Evolutionary conservation across 257 asterid species (phyloP), one percentile per base, ranked within the genome.

Genomic region (Ligustrum vulgare): DNA sequence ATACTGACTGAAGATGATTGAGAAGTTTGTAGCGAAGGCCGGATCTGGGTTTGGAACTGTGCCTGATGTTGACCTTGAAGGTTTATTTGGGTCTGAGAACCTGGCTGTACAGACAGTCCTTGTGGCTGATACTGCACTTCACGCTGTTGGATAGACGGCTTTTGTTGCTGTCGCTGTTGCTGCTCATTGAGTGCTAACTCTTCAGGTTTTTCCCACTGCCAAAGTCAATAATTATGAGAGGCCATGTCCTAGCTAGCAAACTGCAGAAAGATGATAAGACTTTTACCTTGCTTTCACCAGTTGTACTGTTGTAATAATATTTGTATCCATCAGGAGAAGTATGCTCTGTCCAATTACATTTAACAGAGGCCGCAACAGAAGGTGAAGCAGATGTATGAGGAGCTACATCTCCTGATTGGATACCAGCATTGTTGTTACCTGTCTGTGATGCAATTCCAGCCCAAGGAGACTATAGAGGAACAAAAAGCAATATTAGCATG

Each of bases 121-220:
- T 78, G 88, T 35, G 86, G 83, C 39, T 84, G 86, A 77, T 90
- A 73, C 76, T 80, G 96, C 75, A 78, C 73, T 70, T 81, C 91
- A 76, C 81, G 79, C 70, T 83, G 89, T 75, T 82, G 92, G 73
- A 75, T 79, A 2, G 92, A 43, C 16, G 87, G 84, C 79, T 81
- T 89, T 75, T 85, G 90, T 41, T 67, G 82, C 39, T 76, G 90
- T 41, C 62, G 82, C 39, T 76, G 81, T 20, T 79, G 86, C 45
- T 82, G 89, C 81, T 94, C 96, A 76, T 77, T 78, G 25, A 75
- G 47, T n/a, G 74, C 67, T 79, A 94, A 77, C 81, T 94, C 97
- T 71, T 89, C 94, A 8, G 98, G 98, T 84, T 94, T 92, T 79
- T 94, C 98, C 98, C 98, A 94, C 98, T 94, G 79, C 76, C 72